A percentile compares a stretch with the other conserved stretches of the same genome.
These are phyloP conservation scores for Coccinonectria pachysandricola DNA, from an alignment of 2,329 filamentous ascomycete species.

Conservation along the genomic window DNA sequence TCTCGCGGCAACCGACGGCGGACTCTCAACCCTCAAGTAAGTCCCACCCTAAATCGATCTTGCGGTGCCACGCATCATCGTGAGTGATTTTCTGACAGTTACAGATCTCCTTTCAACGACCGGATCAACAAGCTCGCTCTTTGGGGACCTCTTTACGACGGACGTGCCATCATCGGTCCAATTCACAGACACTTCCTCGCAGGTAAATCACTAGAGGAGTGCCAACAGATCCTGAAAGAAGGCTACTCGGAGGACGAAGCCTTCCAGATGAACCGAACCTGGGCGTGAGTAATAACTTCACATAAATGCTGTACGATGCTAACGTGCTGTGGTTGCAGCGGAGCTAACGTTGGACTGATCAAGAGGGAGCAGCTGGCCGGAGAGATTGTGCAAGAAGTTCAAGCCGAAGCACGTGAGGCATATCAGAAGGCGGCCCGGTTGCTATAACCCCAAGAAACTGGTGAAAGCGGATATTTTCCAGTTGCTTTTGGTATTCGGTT, in stretches of 20 bases:
- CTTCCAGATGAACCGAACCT: conserved; percentile 24
- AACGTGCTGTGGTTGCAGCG: conserved; percentile 19
- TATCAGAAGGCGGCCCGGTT: conserved; percentile 20
- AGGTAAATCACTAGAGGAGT: conserved; percentile 33
- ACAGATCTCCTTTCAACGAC: conserved; percentile 34
- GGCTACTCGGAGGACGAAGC: conserved; percentile 26
- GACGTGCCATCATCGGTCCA: conserved; percentile 29
- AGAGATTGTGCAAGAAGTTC: conserved; percentile 33
- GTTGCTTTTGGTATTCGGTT: too few relatives aligned
- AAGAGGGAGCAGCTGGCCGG: conserved; percentile 29
- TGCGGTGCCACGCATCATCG: too few relatives aligned
- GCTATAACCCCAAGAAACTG: too few relatives aligned
- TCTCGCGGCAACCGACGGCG: conserved; percentile 33
- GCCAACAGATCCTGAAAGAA: conserved; percentile 27
- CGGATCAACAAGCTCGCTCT: conserved; percentile 26
- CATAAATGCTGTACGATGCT: neutral
- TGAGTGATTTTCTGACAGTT: too few relatives aligned
- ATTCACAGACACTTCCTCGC: conserved; percentile 30
- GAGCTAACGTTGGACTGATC: conserved; percentile 36
- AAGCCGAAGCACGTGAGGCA: conserved; percentile 25
- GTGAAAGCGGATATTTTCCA: too few relatives aligned
- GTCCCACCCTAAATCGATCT: neutral
- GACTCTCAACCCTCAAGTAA: conserved; percentile 35
- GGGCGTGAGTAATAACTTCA: conserved; percentile 23
- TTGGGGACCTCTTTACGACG: conserved; percentile 35